These are phyloP conservation scores for Abelmoschus esculentus DNA, from an alignment of 345 rosid species.

Conservation along the genomic window DNA sequence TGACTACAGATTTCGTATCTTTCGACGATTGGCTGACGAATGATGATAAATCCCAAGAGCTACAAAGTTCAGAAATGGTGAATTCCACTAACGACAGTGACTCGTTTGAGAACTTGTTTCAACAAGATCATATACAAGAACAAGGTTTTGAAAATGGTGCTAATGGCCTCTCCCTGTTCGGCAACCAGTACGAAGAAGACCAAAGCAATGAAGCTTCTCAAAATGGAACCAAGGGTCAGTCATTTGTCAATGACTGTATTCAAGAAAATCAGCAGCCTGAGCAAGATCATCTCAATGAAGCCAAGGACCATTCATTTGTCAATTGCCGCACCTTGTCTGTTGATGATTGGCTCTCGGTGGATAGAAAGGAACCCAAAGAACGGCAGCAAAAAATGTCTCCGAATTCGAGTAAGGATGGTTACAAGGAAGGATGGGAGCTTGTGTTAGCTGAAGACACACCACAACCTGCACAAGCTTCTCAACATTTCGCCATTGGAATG, in stretches of 20 bases:
- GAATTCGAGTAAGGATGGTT: conserved; percentile 1
- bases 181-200: background rate
- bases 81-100: conserved; percentile 17
- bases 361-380: background rate
- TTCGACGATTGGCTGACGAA: conserved; percentile 31
- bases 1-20: conserved; percentile 22
- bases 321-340: background rate
- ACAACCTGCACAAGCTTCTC: conserved; percentile 17
- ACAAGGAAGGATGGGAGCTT: conserved; percentile 44
- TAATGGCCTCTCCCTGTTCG: background rate
- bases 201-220: too few relatives aligned
- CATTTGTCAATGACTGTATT: too few relatives aligned
- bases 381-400: background rate
- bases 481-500: background rate
- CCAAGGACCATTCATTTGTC: too few relatives aligned
- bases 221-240: too few relatives aligned
- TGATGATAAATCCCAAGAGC: background rate
- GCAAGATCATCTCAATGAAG: too few relatives aligned
- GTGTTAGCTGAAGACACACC: conserved; percentile 33
- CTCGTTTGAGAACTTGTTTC: too few relatives aligned
- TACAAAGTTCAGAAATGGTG: background rate
- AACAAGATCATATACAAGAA: too few relatives aligned
- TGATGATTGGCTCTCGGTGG: background rate
- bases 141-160: background rate
- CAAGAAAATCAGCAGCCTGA: too few relatives aligned